These are phyloP conservation scores for Colletotrichum sp. DNA, from an alignment of 2,329 filamentous ascomycete species.

Conservation along the genomic window DNA sequence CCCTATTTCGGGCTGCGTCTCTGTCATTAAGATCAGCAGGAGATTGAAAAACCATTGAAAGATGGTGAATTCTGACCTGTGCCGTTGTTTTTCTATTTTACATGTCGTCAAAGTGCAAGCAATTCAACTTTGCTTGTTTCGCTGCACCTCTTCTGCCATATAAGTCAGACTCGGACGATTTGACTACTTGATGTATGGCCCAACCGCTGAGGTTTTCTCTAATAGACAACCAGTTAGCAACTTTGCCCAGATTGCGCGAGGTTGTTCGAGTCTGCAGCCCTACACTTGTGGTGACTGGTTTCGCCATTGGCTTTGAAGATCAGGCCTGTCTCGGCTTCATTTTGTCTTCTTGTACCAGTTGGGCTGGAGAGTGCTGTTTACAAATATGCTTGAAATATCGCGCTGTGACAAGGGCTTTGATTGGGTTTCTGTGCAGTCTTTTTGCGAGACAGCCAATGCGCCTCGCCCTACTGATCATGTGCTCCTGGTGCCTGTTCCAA, in stretches of 20 bases:
- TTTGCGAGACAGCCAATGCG: neutral
- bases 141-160: neutral
- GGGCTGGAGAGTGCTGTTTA: neutral
- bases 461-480: neutral
- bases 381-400: neutral
- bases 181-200: neutral
- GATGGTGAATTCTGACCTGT: neutral
- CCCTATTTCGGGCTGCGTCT: neutral
- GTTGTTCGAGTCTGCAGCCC: neutral
- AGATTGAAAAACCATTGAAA: neutral
- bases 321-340: neutral
- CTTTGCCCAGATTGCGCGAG: neutral
- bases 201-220: neutral
- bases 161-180: neutral
- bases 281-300: neutral
- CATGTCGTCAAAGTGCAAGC: neutral
- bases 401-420: neutral
- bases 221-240: neutral
- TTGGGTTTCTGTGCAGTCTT: neutral
- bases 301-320: neutral
- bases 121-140: neutral
- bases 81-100: neutral
- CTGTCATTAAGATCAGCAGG: neutral
- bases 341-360: neutral
- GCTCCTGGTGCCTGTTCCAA: neutral